Base-by-base conservation (phyloP, 2,329 filamentous ascomycete genomes). In the Ceratocystis destructans region DNA sequence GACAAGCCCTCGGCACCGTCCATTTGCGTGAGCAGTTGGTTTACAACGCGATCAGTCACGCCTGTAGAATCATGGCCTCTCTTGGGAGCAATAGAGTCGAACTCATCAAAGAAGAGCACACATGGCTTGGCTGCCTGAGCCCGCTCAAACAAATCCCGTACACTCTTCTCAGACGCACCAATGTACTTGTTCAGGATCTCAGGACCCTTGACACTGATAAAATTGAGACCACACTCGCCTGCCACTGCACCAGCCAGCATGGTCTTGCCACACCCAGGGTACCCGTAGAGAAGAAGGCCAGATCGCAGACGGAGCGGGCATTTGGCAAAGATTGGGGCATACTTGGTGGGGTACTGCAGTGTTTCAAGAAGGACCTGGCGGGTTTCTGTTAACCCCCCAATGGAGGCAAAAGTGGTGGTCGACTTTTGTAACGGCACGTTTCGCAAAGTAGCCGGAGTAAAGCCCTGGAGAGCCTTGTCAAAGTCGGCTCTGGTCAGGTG, bases 181-280 rank as follows among this genome's bases (percentile, higher is more conserved):
- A 99, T 99, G 75, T 99, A 99, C 77, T 99, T 99, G 80, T 99
- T 99, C 65, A 99, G 78, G 68, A 99, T 97, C 75, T 99, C 95
- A 0, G 94, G 94, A 0, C 94, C 94, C 77, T 99, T 99, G 72
- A 99, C 94, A 50, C 87, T 92, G 75, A 99, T 99, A 76, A 99
- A 99, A 76, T 99, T 99, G 68, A 99, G 85, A 0, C 93, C 93
- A 72, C 93, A 97, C 77, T 99, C 94, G 66, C 93, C 93, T 12
- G 95, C 94, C n/a, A 99, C 93, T 0, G 94, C 94, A 67, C 90
- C 96, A 22, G 95, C 94, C 8, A 99, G 84, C 7, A 99, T 82
- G 0, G 94, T 99, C 77, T 99, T 99, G 69, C 95, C 95, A 73
- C 94, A 97, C 1, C 94, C 94, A 0, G 94, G 94, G 72, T 89